Evolutionary conservation across 2,329 filamentous ascomycete genomes (phyloP), one percentile per base, ranked within the genome.

Genomic region (Nannizziopsis arthrosporioides): DNA sequence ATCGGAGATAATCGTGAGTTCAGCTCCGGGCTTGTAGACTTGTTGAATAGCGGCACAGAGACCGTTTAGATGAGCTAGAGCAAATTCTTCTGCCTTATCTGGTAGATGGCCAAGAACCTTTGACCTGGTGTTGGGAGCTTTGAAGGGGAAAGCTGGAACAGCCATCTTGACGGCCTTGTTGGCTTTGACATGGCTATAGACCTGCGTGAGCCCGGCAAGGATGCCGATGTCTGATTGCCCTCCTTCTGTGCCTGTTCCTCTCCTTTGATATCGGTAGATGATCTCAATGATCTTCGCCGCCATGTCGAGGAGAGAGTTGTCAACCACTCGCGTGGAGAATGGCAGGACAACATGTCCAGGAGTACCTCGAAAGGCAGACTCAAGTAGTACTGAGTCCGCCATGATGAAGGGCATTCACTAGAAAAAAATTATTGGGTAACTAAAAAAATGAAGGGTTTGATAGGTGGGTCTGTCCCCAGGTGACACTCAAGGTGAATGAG

Each of bases 251-350:
- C 22, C 14, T 14, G 5, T 15, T 7, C 41, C 41, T 31, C 12
- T 32, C 32, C 22, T n/a, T 22, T 42, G 41, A 32, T 42, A 42
- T 42, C 41, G 41, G 30, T 42, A 42, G 30, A 42, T 42, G 10
- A 42, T 30, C 30, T 42, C 41, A 31, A 42, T 42, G 30, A 42
- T 31, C 22, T 65, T 69, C 5, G 59, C 58, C 3, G 65, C 65
- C 60, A 66, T 67, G 19, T 70, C 67, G 14, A 70, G 69, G 35
- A 68, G 68, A 3, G 63, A 66, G 49, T 69, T 66, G 2, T 68
- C 68, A 17, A 68, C 65, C 35, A 70, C 67, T 10, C 68, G 66
- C n/a, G 68, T 65, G 5, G 63, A 68, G 1, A 63, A 68, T 51
- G 70, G 45, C 14, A 42, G 41, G 11, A 42, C 41, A 31, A 42